Evolutionary conservation across 2,329 filamentous ascomycete genomes (phyloP).

Genomic region (Ustilaginoidea virens): DNA sequence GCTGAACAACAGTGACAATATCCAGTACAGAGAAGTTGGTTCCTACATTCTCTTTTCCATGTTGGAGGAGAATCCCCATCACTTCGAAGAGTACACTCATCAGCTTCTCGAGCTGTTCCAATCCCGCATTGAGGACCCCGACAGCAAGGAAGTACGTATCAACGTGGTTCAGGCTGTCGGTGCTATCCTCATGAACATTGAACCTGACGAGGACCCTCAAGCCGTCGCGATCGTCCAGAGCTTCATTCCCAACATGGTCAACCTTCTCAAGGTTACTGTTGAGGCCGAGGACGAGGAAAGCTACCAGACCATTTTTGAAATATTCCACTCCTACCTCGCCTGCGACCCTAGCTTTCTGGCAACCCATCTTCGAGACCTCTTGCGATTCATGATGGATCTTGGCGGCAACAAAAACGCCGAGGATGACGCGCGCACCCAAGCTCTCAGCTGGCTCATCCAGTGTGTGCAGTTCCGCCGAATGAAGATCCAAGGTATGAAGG

Average conservation of each 20-base stretch:
- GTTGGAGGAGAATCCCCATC: constrained; percentile 72
- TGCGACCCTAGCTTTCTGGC: constrained; percentile 77
- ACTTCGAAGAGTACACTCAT: constrained; percentile 66
- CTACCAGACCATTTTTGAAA: constrained; percentile 82
- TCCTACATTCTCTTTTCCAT: constrained; percentile 89
- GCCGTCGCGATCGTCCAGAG: constrained; percentile 62
- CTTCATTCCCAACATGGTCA: constrained; percentile 76
- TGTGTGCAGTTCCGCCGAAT: constrained; percentile 82
- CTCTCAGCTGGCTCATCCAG: constrained; percentile 87
- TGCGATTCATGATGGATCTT: constrained; percentile 88
- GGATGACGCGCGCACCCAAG: constrained; percentile 78
- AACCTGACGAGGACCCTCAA: constrained; percentile 69
- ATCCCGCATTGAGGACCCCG: constrained; percentile 76
- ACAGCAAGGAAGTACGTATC: constrained; percentile 83
- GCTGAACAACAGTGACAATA: constrained; percentile 59
- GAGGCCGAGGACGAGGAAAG: constrained; percentile 71
- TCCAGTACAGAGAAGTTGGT: constrained; percentile 74
- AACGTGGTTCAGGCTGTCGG: constrained; percentile 89
- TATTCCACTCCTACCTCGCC: constrained; percentile 87
- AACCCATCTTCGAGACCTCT: constrained; percentile 74
- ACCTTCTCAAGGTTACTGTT: constrained; percentile 73
- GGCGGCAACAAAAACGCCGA: constrained; percentile 61
- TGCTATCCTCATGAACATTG: constrained; percentile 72
- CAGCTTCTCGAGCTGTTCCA: constrained; percentile 73
- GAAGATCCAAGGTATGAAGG: constrained; percentile 81